Percentiles rank a stretch among this genome's conserved stretches.
Conservation (phyloP, 257 asterid genomes). For the Solanum infundibuliforme region DNA sequence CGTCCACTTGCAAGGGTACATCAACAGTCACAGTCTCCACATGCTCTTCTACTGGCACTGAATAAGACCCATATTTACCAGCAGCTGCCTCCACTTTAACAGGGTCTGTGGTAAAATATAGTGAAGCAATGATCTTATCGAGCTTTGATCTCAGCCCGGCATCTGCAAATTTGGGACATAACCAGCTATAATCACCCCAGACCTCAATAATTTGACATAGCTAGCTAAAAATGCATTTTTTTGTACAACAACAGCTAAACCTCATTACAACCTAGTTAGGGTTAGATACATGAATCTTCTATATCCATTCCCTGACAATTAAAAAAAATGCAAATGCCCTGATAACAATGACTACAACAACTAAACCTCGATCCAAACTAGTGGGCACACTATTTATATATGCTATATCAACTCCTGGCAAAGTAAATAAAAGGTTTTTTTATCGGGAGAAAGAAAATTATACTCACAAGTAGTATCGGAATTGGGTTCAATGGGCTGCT, state of each 20-base stretch:
- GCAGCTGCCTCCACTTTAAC: slow-evolving; percentile 55
- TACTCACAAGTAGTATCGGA: slow-evolving; percentile 56
- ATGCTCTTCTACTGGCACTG: slow-evolving; percentile 37
- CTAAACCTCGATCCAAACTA: not conserved
- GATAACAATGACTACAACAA: not conserved
- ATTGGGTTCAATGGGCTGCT: slow-evolving; percentile 42
- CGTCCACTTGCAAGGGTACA: slow-evolving; percentile 21
- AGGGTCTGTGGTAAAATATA: slow-evolving; percentile 46
- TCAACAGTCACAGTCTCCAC: slow-evolving; percentile 21
- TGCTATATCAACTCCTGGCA: not conserved
- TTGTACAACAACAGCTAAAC: not conserved
- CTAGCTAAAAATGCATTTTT: not conserved
- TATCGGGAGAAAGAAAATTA: not conserved
- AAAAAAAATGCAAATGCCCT: not conserved
- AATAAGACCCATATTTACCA: slow-evolving; percentile 45
- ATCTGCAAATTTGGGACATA: slow-evolving; percentile 23
- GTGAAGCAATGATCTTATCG: slow-evolving; percentile 61
- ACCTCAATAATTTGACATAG: not conserved
- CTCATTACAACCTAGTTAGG: not conserved
- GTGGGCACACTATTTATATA: not conserved
- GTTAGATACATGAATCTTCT: not conserved
- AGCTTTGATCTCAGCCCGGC: slow-evolving; percentile 47
- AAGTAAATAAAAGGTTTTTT: not conserved
- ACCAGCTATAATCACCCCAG: not conserved
- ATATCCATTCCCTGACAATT: not conserved